A percentile compares a stretch with the other conserved stretches of the same genome.
phyloP scores from a whole-genome alignment of 331 rosid genomes.

The Rosa hybrid region DNA sequence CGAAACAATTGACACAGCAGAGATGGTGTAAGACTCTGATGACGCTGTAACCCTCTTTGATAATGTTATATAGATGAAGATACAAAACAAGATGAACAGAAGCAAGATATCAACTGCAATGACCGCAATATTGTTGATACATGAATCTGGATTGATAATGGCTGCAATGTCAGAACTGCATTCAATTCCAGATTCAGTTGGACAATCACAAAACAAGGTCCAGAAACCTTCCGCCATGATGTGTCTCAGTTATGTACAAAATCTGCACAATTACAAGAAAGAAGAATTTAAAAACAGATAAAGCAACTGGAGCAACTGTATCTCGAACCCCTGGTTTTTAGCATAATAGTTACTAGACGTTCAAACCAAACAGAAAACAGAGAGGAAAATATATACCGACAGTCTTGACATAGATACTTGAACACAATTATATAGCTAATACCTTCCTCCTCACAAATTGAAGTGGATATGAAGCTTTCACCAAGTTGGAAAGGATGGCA shows the following conservation, averaged over 20 bases:
- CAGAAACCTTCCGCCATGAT: slow-evolving; percentile 8
- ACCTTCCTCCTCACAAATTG: background rate
- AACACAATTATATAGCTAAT: background rate
- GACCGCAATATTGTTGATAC: slow-evolving; percentile 24
- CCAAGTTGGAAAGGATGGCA: background rate
- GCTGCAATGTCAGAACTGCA: slow-evolving; percentile 20
- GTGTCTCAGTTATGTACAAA: background rate
- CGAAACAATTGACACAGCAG: slow-evolving; percentile 4
- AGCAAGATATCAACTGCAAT: slow-evolving; percentile 24
- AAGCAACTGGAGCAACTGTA: background rate
- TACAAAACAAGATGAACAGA: slow-evolving; percentile 18
- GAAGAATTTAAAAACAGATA: background rate
- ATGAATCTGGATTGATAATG: slow-evolving; percentile 23
- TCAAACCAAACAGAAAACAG: background rate
- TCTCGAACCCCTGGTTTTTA: background rate
- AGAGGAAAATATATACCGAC: background rate
- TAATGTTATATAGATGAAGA: slow-evolving; percentile 1
- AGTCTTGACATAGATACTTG: background rate
- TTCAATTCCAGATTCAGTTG: background rate
- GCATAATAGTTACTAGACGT: background rate
- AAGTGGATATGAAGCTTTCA: background rate
- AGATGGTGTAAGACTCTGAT: slow-evolving; percentile 2
- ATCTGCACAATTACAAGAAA: slow-evolving; percentile 9
- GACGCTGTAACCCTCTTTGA: background rate
- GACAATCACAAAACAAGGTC: slow-evolving; percentile 23